Conservation (phyloP, 1,284 basidiomycete species). For the Leccinum insolens region DNA sequence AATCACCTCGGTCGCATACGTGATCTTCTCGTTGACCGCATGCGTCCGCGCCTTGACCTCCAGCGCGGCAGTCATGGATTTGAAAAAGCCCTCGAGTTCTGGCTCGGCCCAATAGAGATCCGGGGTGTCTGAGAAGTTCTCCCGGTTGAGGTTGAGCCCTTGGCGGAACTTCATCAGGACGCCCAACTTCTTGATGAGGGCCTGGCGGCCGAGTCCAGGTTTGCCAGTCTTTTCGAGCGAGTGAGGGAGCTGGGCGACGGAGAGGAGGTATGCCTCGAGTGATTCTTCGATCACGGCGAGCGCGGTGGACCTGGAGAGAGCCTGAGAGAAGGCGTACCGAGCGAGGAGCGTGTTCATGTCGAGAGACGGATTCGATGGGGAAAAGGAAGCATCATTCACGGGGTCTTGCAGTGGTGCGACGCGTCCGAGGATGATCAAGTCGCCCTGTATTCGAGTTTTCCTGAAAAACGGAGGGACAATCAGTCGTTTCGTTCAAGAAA, state of each 20-base stretch:
- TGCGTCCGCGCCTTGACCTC: slow-evolving; percentile 82
- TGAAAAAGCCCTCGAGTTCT: slow-evolving; percentile 87
- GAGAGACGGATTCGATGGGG: slow-evolving; percentile 47
- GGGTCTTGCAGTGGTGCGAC: slow-evolving; percentile 54
- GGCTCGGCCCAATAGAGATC: slow-evolving; percentile 93
- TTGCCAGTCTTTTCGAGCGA: slow-evolving; percentile 77
- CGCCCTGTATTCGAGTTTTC: slow-evolving; percentile 82
- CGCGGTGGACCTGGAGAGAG: slow-evolving; percentile 84
- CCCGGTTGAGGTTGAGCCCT: slow-evolving; percentile 83
- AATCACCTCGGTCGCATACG: slow-evolving; percentile 83
- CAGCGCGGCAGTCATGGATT: slow-evolving; percentile 77
- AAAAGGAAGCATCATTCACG: slow-evolving; percentile 43
- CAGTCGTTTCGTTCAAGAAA: slow-evolving; percentile 8
- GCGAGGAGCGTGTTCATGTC: slow-evolving; percentile 73
- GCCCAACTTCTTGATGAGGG: slow-evolving; percentile 87
- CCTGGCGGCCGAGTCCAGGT: slow-evolving; percentile 76
- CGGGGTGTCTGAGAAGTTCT: slow-evolving; percentile 87
- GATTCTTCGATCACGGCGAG: slow-evolving; percentile 83
- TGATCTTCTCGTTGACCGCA: slow-evolving; percentile 89
- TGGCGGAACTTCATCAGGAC: slow-evolving; percentile 88
- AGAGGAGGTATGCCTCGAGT: slow-evolving; percentile 79
- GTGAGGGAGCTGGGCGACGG: slow-evolving; percentile 77
- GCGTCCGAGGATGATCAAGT: slow-evolving; percentile 86
- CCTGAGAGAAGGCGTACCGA: slow-evolving; percentile 89
- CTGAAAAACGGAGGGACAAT: slow-evolving; percentile 40